Base-by-base conservation (phyloP, 2,329 filamentous ascomycete genomes). In the Cytospora schulzeri region DNA sequence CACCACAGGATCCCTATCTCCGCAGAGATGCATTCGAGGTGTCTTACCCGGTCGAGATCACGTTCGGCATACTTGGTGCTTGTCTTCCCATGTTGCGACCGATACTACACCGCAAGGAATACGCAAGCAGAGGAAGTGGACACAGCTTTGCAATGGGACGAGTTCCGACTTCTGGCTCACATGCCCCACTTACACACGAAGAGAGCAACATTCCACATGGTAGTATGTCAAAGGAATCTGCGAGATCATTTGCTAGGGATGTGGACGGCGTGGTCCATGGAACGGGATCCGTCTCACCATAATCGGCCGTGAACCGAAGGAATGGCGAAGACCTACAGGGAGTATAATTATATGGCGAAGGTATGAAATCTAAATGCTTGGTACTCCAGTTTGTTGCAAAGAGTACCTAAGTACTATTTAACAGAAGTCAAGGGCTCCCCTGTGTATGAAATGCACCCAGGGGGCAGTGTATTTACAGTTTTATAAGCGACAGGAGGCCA, bases 11-110 rank as follows among this genome's bases (percentile, higher is more conserved):
- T 6, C 38, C 33, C 1, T 63, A 59, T 22, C 58, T 63, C 6
- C 56, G 62, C 29, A 59, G 45, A 33, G 62, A 63, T 26, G 62
- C 56, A 14, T 63, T 59, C 12, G 50, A 54, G 19, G 35, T 60
- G 1, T 19, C 60, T 3, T 63, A 63, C n/a, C 56, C 62, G 4
- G 41, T 63, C 4, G 62, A 63, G 35, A 60, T 63, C 17, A 63
- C 62, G 0, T 63, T 63, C 5, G 62, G 62, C 22, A 63, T 63
- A n/a, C 62, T 63, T 4, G 62, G 62, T 19, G 62, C 62, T 28
- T 63, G 62, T 29, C 62, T 63, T 14, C 62, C 62, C 19, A 54
- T 63, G 62, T 45, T 63, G 41, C 56, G 62, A 22, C 62, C 62
- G 9, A 63, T 63, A 45, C 53, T 54, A 19, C 62, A 63, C 15